Evolutionary conservation across 257 asterid genomes (phyloP).

Genomic region (Fraxinus americana): DNA sequence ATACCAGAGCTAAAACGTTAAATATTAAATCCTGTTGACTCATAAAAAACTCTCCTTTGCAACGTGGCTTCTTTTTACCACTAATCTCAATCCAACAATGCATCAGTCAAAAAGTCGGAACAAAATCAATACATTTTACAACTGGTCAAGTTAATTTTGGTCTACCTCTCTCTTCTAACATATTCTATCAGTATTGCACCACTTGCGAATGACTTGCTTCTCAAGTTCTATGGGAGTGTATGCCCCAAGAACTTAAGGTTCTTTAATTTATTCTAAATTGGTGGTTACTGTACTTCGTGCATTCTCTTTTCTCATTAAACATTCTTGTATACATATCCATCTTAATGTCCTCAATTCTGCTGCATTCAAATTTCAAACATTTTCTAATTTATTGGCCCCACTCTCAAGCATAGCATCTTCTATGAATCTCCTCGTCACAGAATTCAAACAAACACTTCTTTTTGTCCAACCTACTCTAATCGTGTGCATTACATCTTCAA

Average conservation of each 20-base stretch:
- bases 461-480: background rate
- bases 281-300: background rate
- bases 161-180: too few species aligned
- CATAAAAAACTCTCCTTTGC: background rate
- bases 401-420: background rate
- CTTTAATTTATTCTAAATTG: background rate
- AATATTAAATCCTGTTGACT: background rate
- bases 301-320: background rate
- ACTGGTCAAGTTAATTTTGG: too few species aligned
- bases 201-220: too few species aligned
- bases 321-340: background rate
- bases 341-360: background rate
- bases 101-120: background rate
- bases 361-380: background rate
- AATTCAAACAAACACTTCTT: background rate
- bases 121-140: background rate
- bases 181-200: too few species aligned
- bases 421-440: background rate
- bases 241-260: too few species aligned
- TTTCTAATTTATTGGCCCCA: background rate
- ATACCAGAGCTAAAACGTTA: background rate
- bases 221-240: too few species aligned
- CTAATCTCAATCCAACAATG: background rate
- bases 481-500: background rate
- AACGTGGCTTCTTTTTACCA: background rate